Conservation (phyloP, 108 stramenopile genomes). For the Fragilaria radians region DNA sequence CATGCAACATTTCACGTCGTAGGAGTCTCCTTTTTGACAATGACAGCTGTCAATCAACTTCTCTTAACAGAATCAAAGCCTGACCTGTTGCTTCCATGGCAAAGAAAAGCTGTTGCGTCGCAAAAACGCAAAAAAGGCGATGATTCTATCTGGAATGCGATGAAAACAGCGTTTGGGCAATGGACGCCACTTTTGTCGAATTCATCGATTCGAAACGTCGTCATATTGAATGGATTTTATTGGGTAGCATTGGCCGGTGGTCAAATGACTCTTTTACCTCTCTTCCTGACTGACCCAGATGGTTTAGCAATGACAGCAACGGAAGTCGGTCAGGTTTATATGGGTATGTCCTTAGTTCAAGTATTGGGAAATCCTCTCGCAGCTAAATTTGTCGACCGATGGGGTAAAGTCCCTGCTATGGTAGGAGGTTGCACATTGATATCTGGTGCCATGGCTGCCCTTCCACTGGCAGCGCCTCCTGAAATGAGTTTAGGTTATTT, state of each 20-base stretch:
- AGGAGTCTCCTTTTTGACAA: slow-evolving; percentile 47
- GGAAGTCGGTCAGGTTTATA: slow-evolving; percentile 69
- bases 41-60: slow-evolving; percentile 52
- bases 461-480: slow-evolving; percentile 44
- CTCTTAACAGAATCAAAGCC: slow-evolving; percentile 57
- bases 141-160: slow-evolving; percentile 28
- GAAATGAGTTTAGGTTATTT: slow-evolving; percentile 30
- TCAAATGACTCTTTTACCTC: slow-evolving; percentile 82
- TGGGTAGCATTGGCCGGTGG: slow-evolving; percentile 71
- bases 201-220: slow-evolving; percentile 46
- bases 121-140: not conserved
- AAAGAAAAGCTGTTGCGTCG: slow-evolving; percentile 3
- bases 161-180: slow-evolving; percentile 56
- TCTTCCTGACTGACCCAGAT: slow-evolving; percentile 60
- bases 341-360: slow-evolving; percentile 77
- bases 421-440: slow-evolving; percentile 62
- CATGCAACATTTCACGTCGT: slow-evolving; percentile 66
- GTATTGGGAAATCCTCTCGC: slow-evolving; percentile 67
- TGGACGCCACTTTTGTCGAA: slow-evolving; percentile 55
- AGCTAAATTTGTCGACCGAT: slow-evolving; percentile 52
- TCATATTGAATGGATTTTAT: slow-evolving; percentile 83
- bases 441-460: slow-evolving; percentile 45
- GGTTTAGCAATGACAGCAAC: slow-evolving; percentile 66
- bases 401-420: slow-evolving; percentile 70
- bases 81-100: slow-evolving; percentile 39